Base-by-base conservation (phyloP, 2,329 filamentous ascomycete genomes). In the Chrysosphaeria jannelii region DNA sequence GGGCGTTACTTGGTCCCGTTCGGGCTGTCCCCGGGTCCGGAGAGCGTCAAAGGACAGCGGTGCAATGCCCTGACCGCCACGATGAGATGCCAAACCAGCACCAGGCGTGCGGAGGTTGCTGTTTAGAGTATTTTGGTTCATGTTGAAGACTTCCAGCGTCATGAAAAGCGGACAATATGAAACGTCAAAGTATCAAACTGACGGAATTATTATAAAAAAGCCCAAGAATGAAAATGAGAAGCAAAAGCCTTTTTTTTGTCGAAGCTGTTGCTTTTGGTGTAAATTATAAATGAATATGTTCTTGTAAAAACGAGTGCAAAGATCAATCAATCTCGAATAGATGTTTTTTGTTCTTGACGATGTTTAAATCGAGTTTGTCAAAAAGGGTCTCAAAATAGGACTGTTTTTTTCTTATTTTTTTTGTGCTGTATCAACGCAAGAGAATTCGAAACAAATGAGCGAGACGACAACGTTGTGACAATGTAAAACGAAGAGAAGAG, bases 111-210 rank as follows among this genome's bases (percentile, higher is more conserved):
- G 63, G 36, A 90, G 55, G 36, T 63, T 67, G 45, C 60, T 60
- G 41, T 60, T 76, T 81, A 53, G 76, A 74, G 81, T 93, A 93
- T 61, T 19, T 20, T 9, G 8, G 4, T 13, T 14, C 10, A n/a
- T 88, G 78, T 85, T 78, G 70, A 56, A 90, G 75, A 85, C 78
- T 76, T 61, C 81, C 81, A 63, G 81, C 68, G 81, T 90, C 23
- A 16, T 20, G n/a, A 18, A 18, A 18, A 18, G n/a, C 7, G n/a
- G 16, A 18, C 7, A 18, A n/a, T 7, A n/a, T 7, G 16, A 18
- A 18, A n/a, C 7, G 16, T 7, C 16, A 7, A n/a, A 7, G 16
- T 18, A n/a, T n/a, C 16, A n/a, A n/a, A 7, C 16, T 7, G 16
- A n/a, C n/a, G n/a, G n/a, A n/a, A n/a, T n/a, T n/a, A n/a, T n/a